phyloP scores from a whole-genome alignment of 345 rosid genomes.

The Crucihimalaya himalaica region DNA sequence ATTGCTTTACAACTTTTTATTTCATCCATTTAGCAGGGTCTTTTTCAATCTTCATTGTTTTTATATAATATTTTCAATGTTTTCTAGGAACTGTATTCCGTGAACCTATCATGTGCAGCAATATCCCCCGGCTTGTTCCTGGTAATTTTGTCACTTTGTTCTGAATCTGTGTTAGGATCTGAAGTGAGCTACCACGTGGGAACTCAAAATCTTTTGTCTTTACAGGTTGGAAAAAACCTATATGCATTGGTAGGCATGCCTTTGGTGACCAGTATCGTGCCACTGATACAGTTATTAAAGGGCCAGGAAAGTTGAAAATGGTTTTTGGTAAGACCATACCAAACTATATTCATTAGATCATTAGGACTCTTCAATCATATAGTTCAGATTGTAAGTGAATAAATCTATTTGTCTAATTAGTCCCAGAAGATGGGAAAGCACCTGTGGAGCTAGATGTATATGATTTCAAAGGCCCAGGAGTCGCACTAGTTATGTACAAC shows the following conservation, averaged over 20 bases:
- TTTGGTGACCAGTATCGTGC: constrained; percentile 99
- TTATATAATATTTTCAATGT: constrained; percentile 30
- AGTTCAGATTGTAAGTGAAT: constrained; percentile 16
- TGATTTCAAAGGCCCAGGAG: constrained; percentile 90
- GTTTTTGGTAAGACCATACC: constrained; percentile 67
- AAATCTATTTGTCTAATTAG: constrained; percentile 42
- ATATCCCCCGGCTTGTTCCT: constrained; percentile 87
- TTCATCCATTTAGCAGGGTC: constrained; percentile 8
- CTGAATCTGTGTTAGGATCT: constrained; percentile 12
- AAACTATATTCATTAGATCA: constrained; percentile 24
- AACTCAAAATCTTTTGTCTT: constrained; percentile 22
- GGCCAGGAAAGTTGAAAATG: constrained; percentile 96
- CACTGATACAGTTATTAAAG: constrained; percentile 67
- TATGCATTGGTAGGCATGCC: constrained; percentile 99
- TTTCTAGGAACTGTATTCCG: constrained; percentile 89
- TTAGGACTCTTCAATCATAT: background rate
- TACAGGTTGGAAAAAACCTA: constrained; percentile 92
- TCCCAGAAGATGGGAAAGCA: constrained; percentile 67
- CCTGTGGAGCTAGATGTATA: constrained; percentile 74
- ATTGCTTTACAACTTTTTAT: background rate
- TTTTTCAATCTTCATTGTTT: constrained; percentile 3
- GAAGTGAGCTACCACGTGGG: background rate
- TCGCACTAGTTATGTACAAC: constrained; percentile 96
- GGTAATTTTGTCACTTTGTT: constrained; percentile 50
- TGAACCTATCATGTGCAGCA: constrained; percentile 87